Conservation (phyloP, 805 yeast species). For the Myxozyma geophila region DNA sequence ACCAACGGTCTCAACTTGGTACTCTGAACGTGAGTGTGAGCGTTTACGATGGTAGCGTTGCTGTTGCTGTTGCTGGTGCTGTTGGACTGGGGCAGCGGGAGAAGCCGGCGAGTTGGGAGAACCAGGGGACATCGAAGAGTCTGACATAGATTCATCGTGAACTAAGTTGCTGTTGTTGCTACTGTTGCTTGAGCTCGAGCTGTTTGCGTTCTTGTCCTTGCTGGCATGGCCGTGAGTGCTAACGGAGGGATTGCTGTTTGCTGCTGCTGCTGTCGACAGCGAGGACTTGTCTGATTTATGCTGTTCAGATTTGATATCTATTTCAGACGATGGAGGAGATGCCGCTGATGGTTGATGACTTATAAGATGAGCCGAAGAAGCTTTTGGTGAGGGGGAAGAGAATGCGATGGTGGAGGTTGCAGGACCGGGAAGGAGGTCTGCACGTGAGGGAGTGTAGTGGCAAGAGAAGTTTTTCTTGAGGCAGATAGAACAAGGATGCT, state of each 20-base stretch:
- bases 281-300: background rate
- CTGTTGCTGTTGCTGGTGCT: constrained; percentile 23
- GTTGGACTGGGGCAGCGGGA: constrained; percentile 26
- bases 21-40: constrained; percentile 29
- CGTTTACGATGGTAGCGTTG: constrained; percentile 28
- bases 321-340: constrained; percentile 6
- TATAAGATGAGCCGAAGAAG: constrained; percentile 10
- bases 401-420: constrained; percentile 14
- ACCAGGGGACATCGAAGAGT: constrained; percentile 12
- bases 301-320: constrained; percentile 7
- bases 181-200: background rate
- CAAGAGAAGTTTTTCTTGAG: constrained; percentile 44
- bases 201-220: no score
- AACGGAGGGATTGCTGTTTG: background rate
- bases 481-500: constrained; percentile 48
- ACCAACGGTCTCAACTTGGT: constrained; percentile 35
- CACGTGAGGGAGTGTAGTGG: constrained; percentile 33
- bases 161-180: constrained; percentile 1
- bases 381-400: constrained; percentile 29
- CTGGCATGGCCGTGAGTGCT: no score
- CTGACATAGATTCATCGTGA: constrained; percentile 8
- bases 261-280: background rate
- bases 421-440: constrained; percentile 23
- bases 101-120: constrained; percentile 26
- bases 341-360: constrained; percentile 1